Base-by-base conservation (phyloP, 225 moss, liverwort and hornwort genomes). In the Polytrichum formosum region DNA sequence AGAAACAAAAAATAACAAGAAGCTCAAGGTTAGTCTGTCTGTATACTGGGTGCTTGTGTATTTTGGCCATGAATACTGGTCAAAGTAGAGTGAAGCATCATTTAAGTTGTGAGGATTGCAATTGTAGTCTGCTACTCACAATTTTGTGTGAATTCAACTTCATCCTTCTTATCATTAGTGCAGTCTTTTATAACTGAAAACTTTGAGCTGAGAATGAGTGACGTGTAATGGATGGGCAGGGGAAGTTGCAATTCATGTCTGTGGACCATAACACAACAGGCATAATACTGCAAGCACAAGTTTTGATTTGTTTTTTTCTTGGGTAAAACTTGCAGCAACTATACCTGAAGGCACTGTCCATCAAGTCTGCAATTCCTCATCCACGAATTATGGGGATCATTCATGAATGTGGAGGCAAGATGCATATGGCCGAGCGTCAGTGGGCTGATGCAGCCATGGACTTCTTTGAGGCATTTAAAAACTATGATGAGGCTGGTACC, bases 1-100 rank as follows among this genome's bases (percentile, higher is more conserved):
- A 25, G 98, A 98, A 80, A 98, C 98, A 62, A 98, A 98, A 81
- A 98, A 98, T 84, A 98, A 98, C 88, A 98, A 98, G 90, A 98
- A 94, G 76, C 82, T 98, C 72, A 98, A 98, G 90, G 98, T 98
- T 65, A 21, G 64, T 67, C 2, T 37, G 2, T 37, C 19, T 33
- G 46, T 56, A 35, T 10, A 37, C 37, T 37, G 37, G 8, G 37
- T 2, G 0, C 37, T 37, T 37, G 37, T 37, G 37, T 37, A 13
- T 2, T 37, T 10, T 1, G 3, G 37, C 37, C 2, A 37, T 37
- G 13, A 10, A 13, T 2, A 13, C 37, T 13, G 0, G 37, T 37
- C 13, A 37, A 13, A 37, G 10, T 37, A 37, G 30, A 6, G 30
- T 30, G 30, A 30, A 30, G 30, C 6, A 30, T 1, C 30, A 13